A percentile compares a stretch with the other conserved stretches of the same genome.
Evolutionary conservation across 2,329 filamentous ascomycete genomes (phyloP).

Genomic region (Phaeosphaeria sp.): DNA sequence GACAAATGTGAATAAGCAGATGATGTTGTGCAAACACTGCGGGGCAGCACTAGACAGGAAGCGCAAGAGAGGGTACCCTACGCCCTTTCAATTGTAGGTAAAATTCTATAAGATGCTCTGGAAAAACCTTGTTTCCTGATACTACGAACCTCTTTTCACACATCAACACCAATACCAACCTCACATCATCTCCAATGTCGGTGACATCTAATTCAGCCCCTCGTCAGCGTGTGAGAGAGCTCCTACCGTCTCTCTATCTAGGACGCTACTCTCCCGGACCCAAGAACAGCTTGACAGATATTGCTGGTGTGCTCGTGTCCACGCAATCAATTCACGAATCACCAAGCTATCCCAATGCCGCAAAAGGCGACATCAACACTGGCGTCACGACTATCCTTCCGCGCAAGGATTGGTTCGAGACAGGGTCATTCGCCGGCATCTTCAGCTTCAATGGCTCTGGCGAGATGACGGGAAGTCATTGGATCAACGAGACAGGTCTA

Average conservation of each 20-base stretch:
- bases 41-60: background rate
- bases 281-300: slow-evolving; percentile 54
- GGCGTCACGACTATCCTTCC: slow-evolving; percentile 55
- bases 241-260: slow-evolving; percentile 47
- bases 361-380: slow-evolving; percentile 46
- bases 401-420: slow-evolving; percentile 49
- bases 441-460: slow-evolving; percentile 71
- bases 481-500: slow-evolving; percentile 67
- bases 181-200: slow-evolving; percentile 13
- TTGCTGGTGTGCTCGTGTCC: slow-evolving; percentile 52
- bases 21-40: background rate
- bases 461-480: slow-evolving; percentile 67
- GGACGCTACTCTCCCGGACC: slow-evolving; percentile 48
- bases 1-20: background rate
- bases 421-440: slow-evolving; percentile 51
- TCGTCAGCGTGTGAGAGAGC: slow-evolving; percentile 46
- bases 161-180: too few species aligned
- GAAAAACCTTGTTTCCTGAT: too few species aligned
- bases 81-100: background rate
- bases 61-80: too few species aligned
- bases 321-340: slow-evolving; percentile 49
- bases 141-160: too few species aligned
- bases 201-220: slow-evolving; percentile 7
- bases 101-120: too few species aligned
- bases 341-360: slow-evolving; percentile 32